A percentile compares a stretch with the other conserved stretches of the same genome.
phyloP scores from a whole-genome alignment of 176 grass and related monocot genomes.

The Oryza australiensis region DNA sequence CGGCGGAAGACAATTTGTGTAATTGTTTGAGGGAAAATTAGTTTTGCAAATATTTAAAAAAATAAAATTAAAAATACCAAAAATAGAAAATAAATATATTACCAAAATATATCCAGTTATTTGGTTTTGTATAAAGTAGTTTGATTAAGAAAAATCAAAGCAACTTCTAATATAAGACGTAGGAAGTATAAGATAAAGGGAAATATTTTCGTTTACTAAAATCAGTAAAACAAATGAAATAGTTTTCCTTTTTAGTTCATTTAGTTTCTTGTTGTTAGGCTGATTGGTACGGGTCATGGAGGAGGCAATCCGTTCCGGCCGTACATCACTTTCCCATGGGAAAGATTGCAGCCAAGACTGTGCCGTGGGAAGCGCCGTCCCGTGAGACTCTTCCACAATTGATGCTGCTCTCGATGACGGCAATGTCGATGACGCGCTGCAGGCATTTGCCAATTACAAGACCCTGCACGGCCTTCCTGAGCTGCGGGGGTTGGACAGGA shows the following conservation, averaged over 20 bases:
- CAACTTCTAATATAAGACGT: no score
- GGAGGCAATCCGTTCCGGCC: slow-evolving; percentile 13
- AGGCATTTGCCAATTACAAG: slow-evolving; percentile 66
- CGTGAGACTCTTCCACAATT: slow-evolving; percentile 58
- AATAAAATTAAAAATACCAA: no score
- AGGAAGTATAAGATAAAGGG: no score
- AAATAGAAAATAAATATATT: no score
- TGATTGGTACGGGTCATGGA: slow-evolving; percentile 3
- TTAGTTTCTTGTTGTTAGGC: slow-evolving; percentile 41
- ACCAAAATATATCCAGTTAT: no score
- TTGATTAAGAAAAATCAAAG: no score
- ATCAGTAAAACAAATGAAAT: no score
- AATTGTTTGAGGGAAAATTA: no score
- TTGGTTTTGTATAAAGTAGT: no score
- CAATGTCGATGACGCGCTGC: slow-evolving; percentile 59
- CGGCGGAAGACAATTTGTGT: no score
- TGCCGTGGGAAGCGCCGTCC: slow-evolving; percentile 57
- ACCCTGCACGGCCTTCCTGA: slow-evolving; percentile 63
- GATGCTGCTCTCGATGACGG: slow-evolving; percentile 57
- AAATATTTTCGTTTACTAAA: no score
- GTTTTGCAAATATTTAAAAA: no score
- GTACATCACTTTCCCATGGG: slow-evolving; percentile 32
- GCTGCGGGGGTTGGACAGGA: slow-evolving; percentile 45
- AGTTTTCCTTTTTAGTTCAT: not conserved
- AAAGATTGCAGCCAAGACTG: slow-evolving; percentile 10